phyloP scores from a whole-genome alignment of 2,329 filamentous ascomycete species.

The Nannizziopsis barbatae region DNA sequence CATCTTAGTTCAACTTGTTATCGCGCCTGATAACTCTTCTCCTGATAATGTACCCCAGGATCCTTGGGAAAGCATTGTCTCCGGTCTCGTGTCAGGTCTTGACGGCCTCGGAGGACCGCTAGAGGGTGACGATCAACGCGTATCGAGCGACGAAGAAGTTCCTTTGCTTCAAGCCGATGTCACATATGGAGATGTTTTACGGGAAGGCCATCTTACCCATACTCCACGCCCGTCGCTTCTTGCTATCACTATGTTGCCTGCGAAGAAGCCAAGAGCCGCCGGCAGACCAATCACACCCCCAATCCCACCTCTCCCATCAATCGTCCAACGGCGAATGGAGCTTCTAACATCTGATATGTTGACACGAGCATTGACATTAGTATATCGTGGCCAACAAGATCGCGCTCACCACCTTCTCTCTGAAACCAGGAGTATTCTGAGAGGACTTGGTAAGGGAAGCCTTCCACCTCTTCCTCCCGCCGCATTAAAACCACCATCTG shows the following conservation, averaged over 20 bases:
- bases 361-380: slow-evolving; percentile 77
- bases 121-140: slow-evolving; percentile 74
- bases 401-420: slow-evolving; percentile 82
- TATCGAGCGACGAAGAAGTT: slow-evolving; percentile 81
- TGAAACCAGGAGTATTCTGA: slow-evolving; percentile 89
- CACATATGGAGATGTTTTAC: slow-evolving; percentile 82
- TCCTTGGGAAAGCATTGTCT: slow-evolving; percentile 94
- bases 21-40: slow-evolving; percentile 69
- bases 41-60: slow-evolving; percentile 84
- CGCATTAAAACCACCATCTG: slow-evolving; percentile 26
- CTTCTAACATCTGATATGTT: slow-evolving; percentile 96
- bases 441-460: slow-evolving; percentile 88
- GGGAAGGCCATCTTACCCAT: slow-evolving; percentile 75
- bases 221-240: slow-evolving; percentile 80
- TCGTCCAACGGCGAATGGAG: slow-evolving; percentile 96
- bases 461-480: slow-evolving; percentile 69
- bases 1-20: slow-evolving; percentile 85
- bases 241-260: slow-evolving; percentile 84
- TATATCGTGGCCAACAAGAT: slow-evolving; percentile 84
- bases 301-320: slow-evolving; percentile 87
- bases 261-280: slow-evolving; percentile 51
- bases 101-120: slow-evolving; percentile 82
- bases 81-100: slow-evolving; percentile 81
- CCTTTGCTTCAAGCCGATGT: slow-evolving; percentile 92
- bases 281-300: slow-evolving; percentile 52